Evolutionary conservation across 306 rosid species (phyloP), one percentile per base, ranked within the genome.

Genomic region (Lathyrus tuberosus): DNA sequence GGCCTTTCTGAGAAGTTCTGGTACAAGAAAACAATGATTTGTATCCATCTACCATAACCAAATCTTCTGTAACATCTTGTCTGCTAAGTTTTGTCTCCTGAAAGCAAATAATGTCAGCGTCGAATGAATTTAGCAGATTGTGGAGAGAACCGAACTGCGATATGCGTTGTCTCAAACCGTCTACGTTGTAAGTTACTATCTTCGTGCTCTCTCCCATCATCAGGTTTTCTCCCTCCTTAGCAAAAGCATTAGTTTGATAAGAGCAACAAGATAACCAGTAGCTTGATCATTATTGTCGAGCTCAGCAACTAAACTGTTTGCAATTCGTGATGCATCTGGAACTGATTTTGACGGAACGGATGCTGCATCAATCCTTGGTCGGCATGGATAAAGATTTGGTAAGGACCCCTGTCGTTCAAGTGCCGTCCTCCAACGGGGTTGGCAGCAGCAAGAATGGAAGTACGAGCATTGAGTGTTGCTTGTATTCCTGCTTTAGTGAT

Each of bases 101-200:
- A 59, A 94, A 82, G 78, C 96, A 94, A 47, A 94, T 70, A 71
- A 94, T 75, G 61, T 91, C 97, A 35, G 96, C 96, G 62, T 87
- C 96, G 77, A 94, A 83, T 14, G 97, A 94, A 67, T 86, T 80
- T 0, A 94, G 95, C 9, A 94, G 77, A 70, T 94, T 94, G 11
- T 72, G 85, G 20, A 94, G 97, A 61, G 97, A 88, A 9, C 99
- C 95, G 70, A 88, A 89, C 84, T 94, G 99, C 11, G 89, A 79
- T 71, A 88, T 84, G 61, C 99, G 88, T 44, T 83, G 96, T 70
- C 95, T 76, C 44, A 94, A 66, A 13, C 99, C 97, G 65, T 89
- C 91, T 59, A 94, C 97, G 80, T 90, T 94, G 89, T 94, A 94
- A 28, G 84, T 94, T 20, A 90, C 96, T 30, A 94, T 85, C 90